Conservation (phyloP, 345 rosid species). For the Syzygium jambos region DNA sequence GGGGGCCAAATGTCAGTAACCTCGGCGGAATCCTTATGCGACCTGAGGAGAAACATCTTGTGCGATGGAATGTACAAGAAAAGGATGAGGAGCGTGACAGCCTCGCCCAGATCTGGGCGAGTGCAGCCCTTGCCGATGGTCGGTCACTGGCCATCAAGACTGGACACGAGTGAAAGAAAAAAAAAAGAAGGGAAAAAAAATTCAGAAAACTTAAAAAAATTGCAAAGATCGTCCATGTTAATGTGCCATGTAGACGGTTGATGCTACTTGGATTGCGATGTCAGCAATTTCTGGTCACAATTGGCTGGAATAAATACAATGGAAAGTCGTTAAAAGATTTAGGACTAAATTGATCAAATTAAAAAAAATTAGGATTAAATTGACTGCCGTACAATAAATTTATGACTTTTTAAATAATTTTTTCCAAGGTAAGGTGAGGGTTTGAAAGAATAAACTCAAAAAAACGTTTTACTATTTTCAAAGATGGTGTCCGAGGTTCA, state of each 20-base stretch:
- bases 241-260: background rate
- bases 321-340: accelerated
- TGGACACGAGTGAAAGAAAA: background rate
- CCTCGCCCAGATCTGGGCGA: background rate
- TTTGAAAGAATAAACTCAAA: background rate
- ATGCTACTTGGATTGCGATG: accelerated
- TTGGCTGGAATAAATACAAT: accelerated
- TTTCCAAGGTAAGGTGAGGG: background rate
- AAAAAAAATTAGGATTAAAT: background rate
- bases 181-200: background rate
- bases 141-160: background rate
- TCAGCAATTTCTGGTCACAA: accelerated
- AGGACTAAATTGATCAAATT: background rate
- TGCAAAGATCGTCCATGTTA: background rate
- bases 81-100: constrained; percentile 23
- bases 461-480: background rate
- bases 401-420: background rate
- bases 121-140: background rate
- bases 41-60: constrained; percentile 73
- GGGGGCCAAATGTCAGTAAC: constrained; percentile 98
- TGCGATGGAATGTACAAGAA: constrained; percentile 85
- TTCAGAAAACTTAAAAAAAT: accelerated
- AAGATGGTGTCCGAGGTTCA: background rate
- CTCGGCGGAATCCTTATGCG: constrained; percentile 79
- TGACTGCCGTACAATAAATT: background rate